A percentile compares a stretch with the other conserved stretches of the same genome.
Conservation (phyloP, 371 early-diverging fungal species). For the Parasitella parasitica region DNA sequence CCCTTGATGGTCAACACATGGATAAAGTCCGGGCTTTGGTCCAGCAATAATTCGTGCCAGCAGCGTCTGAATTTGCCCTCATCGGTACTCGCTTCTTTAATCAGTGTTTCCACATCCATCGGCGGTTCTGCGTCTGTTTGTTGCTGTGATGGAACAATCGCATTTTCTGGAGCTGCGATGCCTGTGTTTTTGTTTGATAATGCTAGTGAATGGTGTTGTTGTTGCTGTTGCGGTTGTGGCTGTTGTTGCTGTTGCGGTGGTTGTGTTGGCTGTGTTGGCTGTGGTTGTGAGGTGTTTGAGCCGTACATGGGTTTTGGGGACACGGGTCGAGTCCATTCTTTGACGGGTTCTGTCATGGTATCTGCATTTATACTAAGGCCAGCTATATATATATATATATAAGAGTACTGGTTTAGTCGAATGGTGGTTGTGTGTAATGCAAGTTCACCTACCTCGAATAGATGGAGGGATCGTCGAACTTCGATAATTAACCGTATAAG, state of each 20-base stretch:
- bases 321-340: conserved; percentile 22
- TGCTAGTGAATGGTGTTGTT: not conserved
- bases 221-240: too few relatives aligned
- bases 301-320: conserved; percentile 11
- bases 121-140: conserved; percentile 12
- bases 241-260: not conserved
- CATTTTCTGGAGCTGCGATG: not conserved
- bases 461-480: conserved; percentile 31
- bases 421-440: not conserved
- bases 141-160: not conserved
- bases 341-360: not conserved
- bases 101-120: conserved; percentile 30
- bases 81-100: conserved; percentile 34
- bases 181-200: not conserved
- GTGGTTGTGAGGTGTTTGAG: not conserved
- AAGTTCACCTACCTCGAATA: conserved; percentile 4
- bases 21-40: conserved; percentile 54
- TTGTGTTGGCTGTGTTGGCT: not conserved
- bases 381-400: not conserved
- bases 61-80: conserved; percentile 26
- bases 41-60: conserved; percentile 40
- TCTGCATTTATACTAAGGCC: not conserved
- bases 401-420: not conserved
- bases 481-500: conserved; percentile 52
- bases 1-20: conserved; percentile 66